Evolutionary conservation across 495 filamentous ascomycete genomes (phyloP).

Genomic region (Penicillium cinerascens): DNA sequence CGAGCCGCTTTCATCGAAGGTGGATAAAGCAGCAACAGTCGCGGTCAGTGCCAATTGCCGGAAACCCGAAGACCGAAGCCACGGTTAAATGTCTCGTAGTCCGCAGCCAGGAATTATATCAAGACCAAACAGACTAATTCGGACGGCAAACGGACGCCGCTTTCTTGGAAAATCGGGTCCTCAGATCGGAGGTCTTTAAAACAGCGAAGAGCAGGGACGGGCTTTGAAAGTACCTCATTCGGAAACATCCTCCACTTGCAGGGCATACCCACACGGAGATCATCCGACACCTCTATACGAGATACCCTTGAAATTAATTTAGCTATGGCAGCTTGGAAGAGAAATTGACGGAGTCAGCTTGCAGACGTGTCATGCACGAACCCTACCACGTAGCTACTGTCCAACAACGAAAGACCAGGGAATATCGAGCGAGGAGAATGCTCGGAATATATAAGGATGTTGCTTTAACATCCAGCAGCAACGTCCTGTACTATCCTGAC

Average conservation of each 20-base stretch:
- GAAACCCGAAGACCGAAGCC: background rate
- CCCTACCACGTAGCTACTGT: background rate
- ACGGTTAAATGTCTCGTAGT: background rate
- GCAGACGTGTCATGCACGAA: background rate
- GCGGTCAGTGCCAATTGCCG: background rate
- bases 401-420: background rate
- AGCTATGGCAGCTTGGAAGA: background rate
- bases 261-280: background rate
- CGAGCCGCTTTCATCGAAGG: background rate
- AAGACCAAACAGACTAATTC: background rate
- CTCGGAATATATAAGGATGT: background rate
- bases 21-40: background rate
- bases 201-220: background rate
- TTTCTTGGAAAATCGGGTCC: background rate
- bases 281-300: background rate
- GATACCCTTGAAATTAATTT: background rate
- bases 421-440: background rate
- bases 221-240: background rate
- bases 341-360: slow-evolving; percentile 2
- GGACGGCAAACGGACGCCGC: background rate
- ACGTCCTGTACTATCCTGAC: background rate
- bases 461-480: background rate
- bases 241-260: background rate
- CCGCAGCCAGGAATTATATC: background rate
- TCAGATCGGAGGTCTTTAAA: background rate